phyloP scores from a whole-genome alignment of 495 filamentous ascomycete species.

The Chaetomium fimeti region DNA sequence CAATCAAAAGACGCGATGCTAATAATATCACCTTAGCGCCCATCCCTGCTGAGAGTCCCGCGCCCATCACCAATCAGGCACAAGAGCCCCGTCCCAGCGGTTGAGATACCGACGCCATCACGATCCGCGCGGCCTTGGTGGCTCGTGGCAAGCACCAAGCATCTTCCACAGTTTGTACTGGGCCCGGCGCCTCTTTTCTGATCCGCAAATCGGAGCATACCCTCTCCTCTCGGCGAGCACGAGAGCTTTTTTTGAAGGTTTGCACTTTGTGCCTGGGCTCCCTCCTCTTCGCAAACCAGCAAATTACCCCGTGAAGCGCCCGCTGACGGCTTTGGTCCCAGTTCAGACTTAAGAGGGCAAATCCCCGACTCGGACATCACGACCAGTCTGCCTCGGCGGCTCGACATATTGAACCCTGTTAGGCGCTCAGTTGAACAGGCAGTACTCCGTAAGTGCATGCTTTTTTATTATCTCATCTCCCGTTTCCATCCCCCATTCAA shows the following conservation, averaged over 20 bases:
- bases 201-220: conserved; percentile 18
- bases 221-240: conserved; percentile 6
- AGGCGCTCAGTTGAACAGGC: conserved; percentile 21
- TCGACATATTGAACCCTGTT: conserved; percentile 14
- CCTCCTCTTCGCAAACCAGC: not conserved
- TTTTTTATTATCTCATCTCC: conserved; percentile 20
- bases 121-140: conserved; percentile 25
- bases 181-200: conserved; percentile 12
- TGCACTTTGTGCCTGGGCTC: not conserved
- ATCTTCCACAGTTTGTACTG: conserved; percentile 15
- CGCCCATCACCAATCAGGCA: conserved; percentile 32
- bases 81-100: conserved; percentile 24
- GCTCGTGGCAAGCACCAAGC: conserved; percentile 19
- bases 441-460: conserved; percentile 21
- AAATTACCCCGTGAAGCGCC: conserved; percentile 2
- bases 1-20: conserved; percentile 34
- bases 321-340: conserved; percentile 3
- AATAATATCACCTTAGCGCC: conserved; percentile 42
- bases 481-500: conserved; percentile 3
- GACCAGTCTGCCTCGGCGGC: conserved; percentile 11
- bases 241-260: not conserved
- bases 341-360: conserved; percentile 1
- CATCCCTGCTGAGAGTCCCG: conserved; percentile 33
- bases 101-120: conserved; percentile 36
- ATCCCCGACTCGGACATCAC: conserved; percentile 13